Evolutionary conservation across 148 eudicot genomes (phyloP).

Genomic region (Limonium bicolor): DNA sequence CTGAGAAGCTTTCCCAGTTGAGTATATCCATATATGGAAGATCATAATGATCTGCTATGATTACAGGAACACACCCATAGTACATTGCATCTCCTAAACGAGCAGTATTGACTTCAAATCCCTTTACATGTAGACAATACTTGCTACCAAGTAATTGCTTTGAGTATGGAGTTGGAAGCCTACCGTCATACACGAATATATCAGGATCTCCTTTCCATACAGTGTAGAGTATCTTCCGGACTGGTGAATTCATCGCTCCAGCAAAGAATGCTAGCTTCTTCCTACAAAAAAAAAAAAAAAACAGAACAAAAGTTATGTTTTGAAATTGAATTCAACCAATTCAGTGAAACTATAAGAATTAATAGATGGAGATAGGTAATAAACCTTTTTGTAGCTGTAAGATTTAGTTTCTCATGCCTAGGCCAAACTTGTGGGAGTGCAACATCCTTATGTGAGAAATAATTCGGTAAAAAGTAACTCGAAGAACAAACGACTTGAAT

Average conservation of each 20-base stretch:
- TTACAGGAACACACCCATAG: conserved; percentile 83
- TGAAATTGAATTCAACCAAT: background rate
- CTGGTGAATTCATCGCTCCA: conserved; percentile 58
- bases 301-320: background rate
- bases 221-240: conserved; percentile 29
- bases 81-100: conserved; percentile 74
- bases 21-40: conserved; percentile 69
- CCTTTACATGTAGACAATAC: conserved; percentile 84
- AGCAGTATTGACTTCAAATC: conserved; percentile 88
- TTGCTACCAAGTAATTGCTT: conserved; percentile 58
- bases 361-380: background rate
- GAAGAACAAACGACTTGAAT: conserved; percentile 88
- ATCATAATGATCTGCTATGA: conserved; percentile 77
- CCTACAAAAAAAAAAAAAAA: conserved; percentile 21
- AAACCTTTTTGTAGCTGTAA: conserved; percentile 45
- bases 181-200: conserved; percentile 30
- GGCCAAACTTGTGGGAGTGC: conserved; percentile 94
- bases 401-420: conserved; percentile 35
- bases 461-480: conserved; percentile 56
- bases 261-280: conserved; percentile 75
- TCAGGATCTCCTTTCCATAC: conserved; percentile 47
- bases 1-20: conserved; percentile 62
- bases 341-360: background rate
- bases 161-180: conserved; percentile 59
- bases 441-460: conserved; percentile 81